Evolutionary conservation across 495 filamentous ascomycete genomes (phyloP).

Genomic region (Penicillium bovifimosum): DNA sequence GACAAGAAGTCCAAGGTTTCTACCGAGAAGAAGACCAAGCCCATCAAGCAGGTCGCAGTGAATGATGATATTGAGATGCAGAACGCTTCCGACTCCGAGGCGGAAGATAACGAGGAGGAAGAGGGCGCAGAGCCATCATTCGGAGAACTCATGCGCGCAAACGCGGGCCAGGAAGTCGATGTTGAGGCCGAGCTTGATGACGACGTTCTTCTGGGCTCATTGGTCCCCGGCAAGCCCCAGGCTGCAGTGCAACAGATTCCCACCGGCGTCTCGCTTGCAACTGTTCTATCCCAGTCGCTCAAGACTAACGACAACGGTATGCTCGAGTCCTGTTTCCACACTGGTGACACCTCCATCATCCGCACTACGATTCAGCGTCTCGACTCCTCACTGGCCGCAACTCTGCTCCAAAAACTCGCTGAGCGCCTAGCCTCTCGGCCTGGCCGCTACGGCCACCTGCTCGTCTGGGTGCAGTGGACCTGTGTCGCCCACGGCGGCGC

Average conservation of each 20-base stretch:
- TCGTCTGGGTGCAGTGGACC: constrained; percentile 95
- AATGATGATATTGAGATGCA: constrained; percentile 43
- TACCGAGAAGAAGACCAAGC: constrained; percentile 29
- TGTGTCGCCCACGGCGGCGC: constrained; percentile 92
- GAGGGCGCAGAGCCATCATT: constrained; percentile 68
- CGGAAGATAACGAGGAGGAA: constrained; percentile 42
- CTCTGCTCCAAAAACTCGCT: constrained; percentile 74
- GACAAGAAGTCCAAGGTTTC: constrained; percentile 25
- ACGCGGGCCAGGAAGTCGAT: constrained; percentile 65
- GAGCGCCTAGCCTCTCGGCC: constrained; percentile 82
- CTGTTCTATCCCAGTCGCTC: constrained; percentile 86
- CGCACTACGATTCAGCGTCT: constrained; percentile 84
- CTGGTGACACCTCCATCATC: constrained; percentile 65
- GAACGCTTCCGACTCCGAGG: constrained; percentile 30
- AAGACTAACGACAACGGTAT: constrained; percentile 82
- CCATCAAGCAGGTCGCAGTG: constrained; percentile 23
- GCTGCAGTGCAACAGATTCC: constrained; percentile 51
- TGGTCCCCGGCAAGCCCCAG: constrained; percentile 36
- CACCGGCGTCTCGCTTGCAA: constrained; percentile 75
- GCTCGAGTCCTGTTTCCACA: constrained; percentile 86
- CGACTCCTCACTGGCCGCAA: constrained; percentile 72
- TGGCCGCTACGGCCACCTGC: constrained; percentile 83
- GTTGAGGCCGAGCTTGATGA: constrained; percentile 55
- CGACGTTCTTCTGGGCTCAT: constrained; percentile 35
- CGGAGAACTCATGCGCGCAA: constrained; percentile 75